Base-by-base conservation (phyloP, 2,329 filamentous ascomycete genomes). In the Apiospora kogelbergensis region DNA sequence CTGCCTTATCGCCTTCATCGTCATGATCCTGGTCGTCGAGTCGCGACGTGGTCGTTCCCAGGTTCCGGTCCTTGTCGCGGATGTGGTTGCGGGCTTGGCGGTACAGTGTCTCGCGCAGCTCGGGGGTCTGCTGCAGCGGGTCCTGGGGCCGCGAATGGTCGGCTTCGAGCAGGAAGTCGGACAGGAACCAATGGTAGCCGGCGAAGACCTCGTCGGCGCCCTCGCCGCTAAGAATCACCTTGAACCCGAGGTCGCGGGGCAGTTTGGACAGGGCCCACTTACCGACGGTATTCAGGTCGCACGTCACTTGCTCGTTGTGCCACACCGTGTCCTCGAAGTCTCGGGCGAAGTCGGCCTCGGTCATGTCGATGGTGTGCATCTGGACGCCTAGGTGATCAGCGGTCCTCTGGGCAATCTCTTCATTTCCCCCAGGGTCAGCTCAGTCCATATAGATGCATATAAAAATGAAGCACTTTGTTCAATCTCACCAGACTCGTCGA, bases 241-340 rank as follows among this genome's bases (percentile, higher is more conserved):
- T 85, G 74, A 83, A 81, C 2, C 83, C 83, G 6, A 78, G 74
- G 24, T 82, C 78, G 37, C 77, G 79, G 6, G 82, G 80, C 2
- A 83, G 72, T 65, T 81, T 79, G 4, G 81, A 83, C 24, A 86
- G 75, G 22, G 82, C 80, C 68, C 79, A 82, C 68, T 84, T 84
- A 41, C 81, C 84, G 30, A 86, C 78, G 53, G 78, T 83, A 70
- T 85, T 84, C 33, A 86, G 79, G 71, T 87, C 84, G 3, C 75
- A 69, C 0, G 42, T 71, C 77, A 76, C 74, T 64, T 81, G 83
- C 72, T 86, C 84, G 20, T 69, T 68, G 63, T 68, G 67, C 65
- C 73, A 67, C 66, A 81, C 81, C 74, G 86, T 85, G 69, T 85
- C 79, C 13, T 80, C 79, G 71, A 83, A 86, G 5, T 81, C 77